These are phyloP conservation scores for Linnemannia hyalina DNA, from an alignment of 192 early-diverging fungal species.

Conservation along the genomic window DNA sequence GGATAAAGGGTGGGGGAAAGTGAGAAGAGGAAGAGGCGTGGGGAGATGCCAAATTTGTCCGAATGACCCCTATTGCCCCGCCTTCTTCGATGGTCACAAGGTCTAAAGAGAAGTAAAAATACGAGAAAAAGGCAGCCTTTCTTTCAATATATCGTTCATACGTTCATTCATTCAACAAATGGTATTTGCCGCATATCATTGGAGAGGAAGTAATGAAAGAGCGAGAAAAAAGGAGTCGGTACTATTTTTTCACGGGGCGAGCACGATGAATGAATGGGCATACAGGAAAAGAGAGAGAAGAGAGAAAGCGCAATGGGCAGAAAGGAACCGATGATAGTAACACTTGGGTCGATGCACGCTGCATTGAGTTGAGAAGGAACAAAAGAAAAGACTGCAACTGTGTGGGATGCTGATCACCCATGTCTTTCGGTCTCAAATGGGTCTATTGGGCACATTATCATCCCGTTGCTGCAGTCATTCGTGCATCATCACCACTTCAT, in stretches of 20 bases:
- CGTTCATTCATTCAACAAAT: constrained; percentile 10
- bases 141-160: not conserved
- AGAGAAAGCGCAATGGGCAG: not conserved
- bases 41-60: not conserved
- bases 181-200: not conserved
- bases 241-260: not conserved
- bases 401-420: too few species aligned
- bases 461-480: not conserved
- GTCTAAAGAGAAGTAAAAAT: not conserved
- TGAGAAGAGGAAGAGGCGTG: not conserved
- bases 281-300: not conserved
- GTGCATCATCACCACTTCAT: not conserved
- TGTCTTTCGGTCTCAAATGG: not conserved
- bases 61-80: constrained; percentile 6
- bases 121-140: not conserved
- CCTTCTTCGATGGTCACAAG: not conserved
- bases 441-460: not conserved
- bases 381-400: not conserved
- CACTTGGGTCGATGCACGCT: too few species aligned
- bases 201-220: not conserved
- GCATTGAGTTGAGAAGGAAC: not conserved
- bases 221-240: not conserved
- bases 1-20: constrained; percentile 4
- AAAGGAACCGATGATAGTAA: not conserved
- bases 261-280: not conserved